These are phyloP conservation scores for Sindora glabra DNA, from an alignment of 306 rosid genomes.

Conservation along the genomic window DNA sequence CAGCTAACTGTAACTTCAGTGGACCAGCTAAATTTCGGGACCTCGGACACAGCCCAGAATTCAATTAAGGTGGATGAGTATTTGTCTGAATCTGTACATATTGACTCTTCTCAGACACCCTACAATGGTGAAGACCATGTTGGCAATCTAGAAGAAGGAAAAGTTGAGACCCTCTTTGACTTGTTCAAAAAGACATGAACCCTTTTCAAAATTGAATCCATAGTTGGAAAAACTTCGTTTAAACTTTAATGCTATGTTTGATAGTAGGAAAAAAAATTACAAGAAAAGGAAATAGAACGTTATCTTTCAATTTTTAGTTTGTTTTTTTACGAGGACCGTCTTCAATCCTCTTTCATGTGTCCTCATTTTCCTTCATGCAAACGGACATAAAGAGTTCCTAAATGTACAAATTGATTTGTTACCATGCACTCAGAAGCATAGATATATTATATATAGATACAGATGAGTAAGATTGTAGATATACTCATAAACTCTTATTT, in stretches of 20 bases:
- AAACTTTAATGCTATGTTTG: no score
- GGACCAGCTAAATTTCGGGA: conserved; percentile 33
- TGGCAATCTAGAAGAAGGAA: conserved; percentile 23
- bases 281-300: no score
- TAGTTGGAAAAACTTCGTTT: no score
- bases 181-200: conserved; percentile 61
- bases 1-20: conserved; percentile 57
- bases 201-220: not conserved
- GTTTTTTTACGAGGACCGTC: no score
- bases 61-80: conserved; percentile 35
- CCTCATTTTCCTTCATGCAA: no score
- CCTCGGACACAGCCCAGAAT: conserved; percentile 12
- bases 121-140: conserved; percentile 18
- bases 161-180: conserved; percentile 49
- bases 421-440: not conserved
- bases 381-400: no score
- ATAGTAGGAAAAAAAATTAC: no score
- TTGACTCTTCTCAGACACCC: conserved; percentile 14
- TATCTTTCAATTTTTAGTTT: no score
- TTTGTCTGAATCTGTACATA: conserved; percentile 29
- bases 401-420: no score
- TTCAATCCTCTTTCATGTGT: no score
- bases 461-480: no score
- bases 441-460: not conserved
- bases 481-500: not conserved